Conservation (phyloP, 768 basidiomycete species). For the Hortiboletus flavorubellus region DNA sequence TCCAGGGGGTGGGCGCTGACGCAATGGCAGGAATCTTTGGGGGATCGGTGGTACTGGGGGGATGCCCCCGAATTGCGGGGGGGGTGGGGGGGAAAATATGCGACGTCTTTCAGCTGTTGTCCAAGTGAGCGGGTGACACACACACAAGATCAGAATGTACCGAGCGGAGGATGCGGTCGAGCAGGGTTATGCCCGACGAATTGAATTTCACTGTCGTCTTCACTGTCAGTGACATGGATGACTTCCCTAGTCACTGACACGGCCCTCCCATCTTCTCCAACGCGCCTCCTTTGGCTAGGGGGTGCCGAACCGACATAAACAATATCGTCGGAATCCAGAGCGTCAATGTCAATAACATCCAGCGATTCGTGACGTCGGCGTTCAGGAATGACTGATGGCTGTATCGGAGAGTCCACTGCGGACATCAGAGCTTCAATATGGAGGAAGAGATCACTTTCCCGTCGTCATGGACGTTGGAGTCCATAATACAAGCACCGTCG, state of each 20-base stretch:
- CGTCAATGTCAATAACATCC: slow-evolving; percentile 46
- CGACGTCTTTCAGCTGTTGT: slow-evolving; percentile 19
- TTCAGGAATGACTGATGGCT: slow-evolving; percentile 7
- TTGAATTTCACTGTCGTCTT: slow-evolving; percentile 36
- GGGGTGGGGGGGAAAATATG: slow-evolving; percentile 50
- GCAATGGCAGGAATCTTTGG: slow-evolving; percentile 38
- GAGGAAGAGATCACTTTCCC: not conserved
- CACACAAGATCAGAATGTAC: slow-evolving; percentile 11
- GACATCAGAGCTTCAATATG: slow-evolving; percentile 19
- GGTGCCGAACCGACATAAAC: slow-evolving; percentile 25
- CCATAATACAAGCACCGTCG: not conserved
- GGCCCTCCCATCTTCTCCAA: slow-evolving; percentile 22
- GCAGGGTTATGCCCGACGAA: slow-evolving; percentile 25
- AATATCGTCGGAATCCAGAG: slow-evolving; percentile 34
- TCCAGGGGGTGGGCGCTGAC: slow-evolving; percentile 34
- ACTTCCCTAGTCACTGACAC: slow-evolving; percentile 20
- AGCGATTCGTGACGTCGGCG: slow-evolving; percentile 15
- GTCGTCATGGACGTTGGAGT: slow-evolving; percentile 23
- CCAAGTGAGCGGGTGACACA: not conserved
- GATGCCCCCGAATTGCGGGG: slow-evolving; percentile 33
- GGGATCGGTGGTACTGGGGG: slow-evolving; percentile 59
- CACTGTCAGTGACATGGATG: slow-evolving; percentile 38
- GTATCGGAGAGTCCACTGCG: slow-evolving; percentile 8
- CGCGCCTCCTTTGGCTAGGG: slow-evolving; percentile 25
- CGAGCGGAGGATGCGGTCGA: slow-evolving; percentile 11